phyloP scores from a whole-genome alignment of 2,329 filamentous ascomycete genomes.

The Paradendryphiella salina region DNA sequence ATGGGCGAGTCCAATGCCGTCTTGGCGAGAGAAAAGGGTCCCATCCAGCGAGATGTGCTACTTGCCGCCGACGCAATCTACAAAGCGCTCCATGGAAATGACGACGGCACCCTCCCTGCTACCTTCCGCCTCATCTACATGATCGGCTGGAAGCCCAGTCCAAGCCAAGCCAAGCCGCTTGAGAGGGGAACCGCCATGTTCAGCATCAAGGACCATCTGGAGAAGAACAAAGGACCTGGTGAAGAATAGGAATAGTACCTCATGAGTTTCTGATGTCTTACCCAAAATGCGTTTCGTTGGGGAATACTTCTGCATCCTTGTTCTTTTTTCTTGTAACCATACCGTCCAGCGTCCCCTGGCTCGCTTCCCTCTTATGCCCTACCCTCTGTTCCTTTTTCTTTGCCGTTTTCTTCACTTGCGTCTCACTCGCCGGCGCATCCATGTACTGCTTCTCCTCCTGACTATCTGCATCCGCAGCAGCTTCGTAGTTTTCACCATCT shows the following conservation, averaged over 20 bases:
- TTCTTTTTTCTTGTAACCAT: slow-evolving; percentile 41
- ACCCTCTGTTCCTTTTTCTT: slow-evolving; percentile 64
- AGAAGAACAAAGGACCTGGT: slow-evolving; percentile 47
- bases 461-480: slow-evolving; percentile 24
- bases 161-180: slow-evolving; percentile 76
- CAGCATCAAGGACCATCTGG: slow-evolving; percentile 82
- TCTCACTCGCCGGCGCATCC: slow-evolving; percentile 12
- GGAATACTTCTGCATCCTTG: slow-evolving; percentile 25
- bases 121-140: slow-evolving; percentile 97
- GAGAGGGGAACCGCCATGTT: slow-evolving; percentile 82
- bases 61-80: slow-evolving; percentile 90
- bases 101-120: slow-evolving; percentile 68
- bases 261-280: too few species aligned
- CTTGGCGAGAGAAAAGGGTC: slow-evolving; percentile 77
- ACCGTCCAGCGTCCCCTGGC: slow-evolving; percentile 51
- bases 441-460: slow-evolving; percentile 16
- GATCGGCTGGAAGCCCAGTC: slow-evolving; percentile 95
- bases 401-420: slow-evolving; percentile 44
- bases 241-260: slow-evolving; percentile 10
- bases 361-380: slow-evolving; percentile 61
- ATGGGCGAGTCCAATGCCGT: slow-evolving; percentile 97
- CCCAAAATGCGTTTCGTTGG: slow-evolving; percentile 20
- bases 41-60: slow-evolving; percentile 77
- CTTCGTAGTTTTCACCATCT: slow-evolving; percentile 19
- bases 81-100: slow-evolving; percentile 78